Base-by-base conservation (phyloP, 352 stramenopile genomes). In the Ochromonadaceae sp. region DNA sequence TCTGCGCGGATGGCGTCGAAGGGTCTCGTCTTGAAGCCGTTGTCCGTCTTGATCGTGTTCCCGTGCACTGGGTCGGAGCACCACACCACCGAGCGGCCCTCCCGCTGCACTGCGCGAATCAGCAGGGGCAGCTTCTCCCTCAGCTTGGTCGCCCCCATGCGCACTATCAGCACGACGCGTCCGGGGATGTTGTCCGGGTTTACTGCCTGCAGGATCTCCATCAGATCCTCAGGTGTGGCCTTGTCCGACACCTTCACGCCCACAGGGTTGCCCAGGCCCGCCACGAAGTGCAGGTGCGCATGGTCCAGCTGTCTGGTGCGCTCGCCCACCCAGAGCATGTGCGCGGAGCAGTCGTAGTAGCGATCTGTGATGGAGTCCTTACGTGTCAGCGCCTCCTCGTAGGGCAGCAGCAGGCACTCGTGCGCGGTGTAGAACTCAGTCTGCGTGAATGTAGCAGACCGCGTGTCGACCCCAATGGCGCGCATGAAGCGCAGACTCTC, bases 241-340 rank as follows among this genome's bases (percentile, higher is more conserved):
- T 91, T 96, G 61, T 95, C 88, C 25, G 84, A 91, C 58, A 98
- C 75, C 77, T 99, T 99, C 68, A 99, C 90, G 60, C 90, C 93
- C 41, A 99, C 90, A 14, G 93, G 93, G 80, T 98, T 99, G 65
- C 89, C 84, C 69, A 99, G 92, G 30, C 92, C 93, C 22, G 90
- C 84, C 62, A 93, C 88, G 78, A 98, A 99, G 81, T 99, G 92
- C 52, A 98, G 79, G 70, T 99, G 93, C 22, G 91, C 91, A 61
- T 92, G 84, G 75, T 97, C 92, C 20, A 97, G 81, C 77, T 98
- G 85, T 48, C 93, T 82, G 61, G 93, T 99, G 57, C 93, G 86
- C 78, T 98, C 93, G 50, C 93, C 93, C 61, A 98, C 94, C 92
- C 93, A 98, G 30, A 98, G 74, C 76, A 98, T 97, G 75, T 98